Conservation (phyloP, 305 asterid species). For the Fraxinus xanthoxyloides region DNA sequence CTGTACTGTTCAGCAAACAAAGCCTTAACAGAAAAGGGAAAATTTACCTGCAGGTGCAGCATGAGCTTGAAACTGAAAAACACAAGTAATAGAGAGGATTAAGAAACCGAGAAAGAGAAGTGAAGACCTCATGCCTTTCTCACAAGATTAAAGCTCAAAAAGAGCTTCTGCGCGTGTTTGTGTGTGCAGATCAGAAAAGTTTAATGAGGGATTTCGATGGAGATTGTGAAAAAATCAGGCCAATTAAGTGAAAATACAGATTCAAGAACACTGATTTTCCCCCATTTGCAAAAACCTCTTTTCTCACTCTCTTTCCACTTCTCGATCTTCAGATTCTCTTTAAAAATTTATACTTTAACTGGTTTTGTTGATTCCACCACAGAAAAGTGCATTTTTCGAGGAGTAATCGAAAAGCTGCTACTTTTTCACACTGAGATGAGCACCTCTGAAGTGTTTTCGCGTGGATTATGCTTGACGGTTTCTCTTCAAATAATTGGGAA, state of each 20-base stretch:
- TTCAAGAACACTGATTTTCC: constrained; percentile 15
- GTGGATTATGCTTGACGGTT: not conserved
- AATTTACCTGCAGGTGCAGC: constrained; percentile 65
- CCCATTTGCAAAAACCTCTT: not conserved
- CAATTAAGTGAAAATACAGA: constrained; percentile 6
- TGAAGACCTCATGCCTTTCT: constrained; percentile 39
- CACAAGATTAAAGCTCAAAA: constrained; percentile 10
- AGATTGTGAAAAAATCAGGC: not conserved
- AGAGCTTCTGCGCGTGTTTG: constrained; percentile 4
- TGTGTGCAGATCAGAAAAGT: constrained; percentile 29
- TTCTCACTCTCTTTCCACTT: not conserved
- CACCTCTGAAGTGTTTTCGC: not conserved
- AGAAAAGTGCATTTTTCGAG: constrained; percentile 19
- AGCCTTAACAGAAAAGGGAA: not conserved
- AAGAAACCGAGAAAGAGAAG: constrained; percentile 32
- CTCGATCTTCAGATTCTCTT: not conserved
- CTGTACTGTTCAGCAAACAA: not conserved
- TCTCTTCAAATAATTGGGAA: not conserved
- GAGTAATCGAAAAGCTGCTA: not conserved
- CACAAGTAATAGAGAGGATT: constrained; percentile 28
- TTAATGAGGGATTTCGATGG: not conserved
- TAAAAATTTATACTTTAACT: not conserved
- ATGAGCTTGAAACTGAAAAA: constrained; percentile 40
- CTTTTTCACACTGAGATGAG: not conserved
- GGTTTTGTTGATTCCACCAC: constrained; percentile 12